Evolutionary conservation across 345 rosid species (phyloP), one percentile per base, ranked within the genome.

Genomic region (Murraya koenigii): DNA sequence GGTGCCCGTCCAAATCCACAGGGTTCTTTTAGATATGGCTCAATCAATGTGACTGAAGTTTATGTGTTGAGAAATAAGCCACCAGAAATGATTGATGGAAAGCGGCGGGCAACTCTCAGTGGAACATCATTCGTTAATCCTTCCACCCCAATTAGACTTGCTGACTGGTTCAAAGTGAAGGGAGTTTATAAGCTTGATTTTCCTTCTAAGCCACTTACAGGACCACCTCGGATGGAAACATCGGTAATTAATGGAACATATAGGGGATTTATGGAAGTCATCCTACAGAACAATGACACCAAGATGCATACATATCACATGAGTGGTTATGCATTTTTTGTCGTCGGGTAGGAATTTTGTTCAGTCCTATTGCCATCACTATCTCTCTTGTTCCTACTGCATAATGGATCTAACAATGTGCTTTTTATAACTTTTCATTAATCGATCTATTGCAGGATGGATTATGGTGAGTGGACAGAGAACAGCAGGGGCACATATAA

Each of bases 1-100:
- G 98, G 99, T 66, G 99, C 99, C 3, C 96, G 99, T 22, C 99
- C 99, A 62, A 97, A 97, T 72, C 98, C 98, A 5, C 98, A 96
- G 77, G 99, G 99, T 3, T 97, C 99, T 17, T 97, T 94, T 80
- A 91, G 86, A 74, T 97, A 97, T 58, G 99, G 99, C 32, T 88
- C 98, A 8, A 97, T 97, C 86, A 97, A 97, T 79, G 98, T 97
- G 77, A 93, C 98, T 2, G 94, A 97, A 22, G 84, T 93, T 75
- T 94, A 86, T 25, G 91, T 97, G 74, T 73, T 97, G 85, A 89
- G 69, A 85, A 97, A 93, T 77, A 90, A 84, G 84, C 92, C 98
- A 2, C 97, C 91, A 0, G 94, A 85, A 75, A 90, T 52, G 73
- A 88, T 97, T 47, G 41, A 87, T 19, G 97, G 99, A 69, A 97